phyloP scores from a whole-genome alignment of 768 basidiomycete genomes.

The Pleurotus pulmonarius region DNA sequence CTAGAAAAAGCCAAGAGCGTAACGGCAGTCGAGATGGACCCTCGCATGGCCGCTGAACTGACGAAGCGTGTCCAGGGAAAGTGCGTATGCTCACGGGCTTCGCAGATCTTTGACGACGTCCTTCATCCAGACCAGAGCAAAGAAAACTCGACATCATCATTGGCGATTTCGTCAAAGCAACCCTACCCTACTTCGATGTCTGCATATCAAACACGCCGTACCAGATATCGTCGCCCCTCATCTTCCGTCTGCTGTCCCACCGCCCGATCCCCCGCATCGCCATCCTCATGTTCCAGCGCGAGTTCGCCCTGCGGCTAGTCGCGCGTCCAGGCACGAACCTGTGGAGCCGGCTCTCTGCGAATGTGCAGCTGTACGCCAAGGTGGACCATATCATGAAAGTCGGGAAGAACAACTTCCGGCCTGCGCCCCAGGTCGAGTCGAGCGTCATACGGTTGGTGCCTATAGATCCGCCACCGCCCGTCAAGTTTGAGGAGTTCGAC shows the following conservation, averaged over 20 bases:
- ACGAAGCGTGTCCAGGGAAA: slow-evolving; percentile 97
- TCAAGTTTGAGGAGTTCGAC: slow-evolving; percentile 97
- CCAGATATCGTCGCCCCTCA: slow-evolving; percentile 96
- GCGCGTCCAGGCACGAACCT: slow-evolving; percentile 79
- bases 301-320: slow-evolving; percentile 91
- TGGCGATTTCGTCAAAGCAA: slow-evolving; percentile 98
- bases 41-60: slow-evolving; percentile 97
- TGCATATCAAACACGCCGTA: slow-evolving; percentile 99
- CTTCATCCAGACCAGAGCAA: slow-evolving; percentile 75
- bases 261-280: slow-evolving; percentile 91
- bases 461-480: slow-evolving; percentile 90
- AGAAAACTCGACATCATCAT: slow-evolving; percentile 92
- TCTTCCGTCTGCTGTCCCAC: slow-evolving; percentile 95
- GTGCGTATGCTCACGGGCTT: slow-evolving; percentile 44
- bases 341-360: slow-evolving; percentile 96
- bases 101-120: too few species aligned
- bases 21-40: slow-evolving; percentile 96
- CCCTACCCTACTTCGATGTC: slow-evolving; percentile 96
- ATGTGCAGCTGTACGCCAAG: slow-evolving; percentile 96
- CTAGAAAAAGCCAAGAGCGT: slow-evolving; percentile 91
- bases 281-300: slow-evolving; percentile 99
- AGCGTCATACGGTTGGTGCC: slow-evolving; percentile 90
- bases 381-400: slow-evolving; percentile 97
- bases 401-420: slow-evolving; percentile 94
- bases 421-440: slow-evolving; percentile 92